Evolutionary conservation across 75 land plant species (phyloP).

Genomic region (Picea sitchensis): DNA sequence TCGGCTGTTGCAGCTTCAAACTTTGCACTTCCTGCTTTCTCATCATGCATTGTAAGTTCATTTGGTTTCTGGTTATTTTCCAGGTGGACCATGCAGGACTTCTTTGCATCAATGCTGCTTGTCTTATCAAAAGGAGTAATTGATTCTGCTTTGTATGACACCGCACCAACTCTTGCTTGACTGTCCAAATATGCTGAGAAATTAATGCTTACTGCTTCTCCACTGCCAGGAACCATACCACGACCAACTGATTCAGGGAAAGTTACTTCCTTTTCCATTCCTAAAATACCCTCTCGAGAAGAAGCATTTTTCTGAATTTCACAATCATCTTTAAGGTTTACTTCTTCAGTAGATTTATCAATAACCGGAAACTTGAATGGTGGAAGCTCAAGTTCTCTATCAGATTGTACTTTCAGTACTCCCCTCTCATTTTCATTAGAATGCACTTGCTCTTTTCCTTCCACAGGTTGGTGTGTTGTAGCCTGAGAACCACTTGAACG

Average conservation of each 20-base stretch:
- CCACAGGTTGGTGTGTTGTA: not conserved
- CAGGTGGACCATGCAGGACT: not conserved
- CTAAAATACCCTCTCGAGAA: not conserved
- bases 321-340: not conserved
- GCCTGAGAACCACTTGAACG: not conserved
- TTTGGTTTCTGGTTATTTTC: not conserved
- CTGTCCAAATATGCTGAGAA: not conserved
- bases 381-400: not conserved
- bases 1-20: conserved; percentile 42
- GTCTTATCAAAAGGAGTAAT: not conserved
- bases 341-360: not conserved
- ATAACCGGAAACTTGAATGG: not conserved
- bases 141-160: not conserved
- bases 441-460: not conserved
- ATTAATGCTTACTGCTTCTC: not conserved
- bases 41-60: not conserved
- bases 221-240: not conserved
- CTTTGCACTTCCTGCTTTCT: not conserved
- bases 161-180: not conserved
- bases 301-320: too few species aligned
- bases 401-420: not conserved
- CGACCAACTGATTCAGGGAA: not conserved
- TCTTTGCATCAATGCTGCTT: not conserved
- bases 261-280: not conserved
- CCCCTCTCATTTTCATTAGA: not conserved